Conservation (phyloP, 305 asterid genomes). For the Rubia tinctorum region DNA sequence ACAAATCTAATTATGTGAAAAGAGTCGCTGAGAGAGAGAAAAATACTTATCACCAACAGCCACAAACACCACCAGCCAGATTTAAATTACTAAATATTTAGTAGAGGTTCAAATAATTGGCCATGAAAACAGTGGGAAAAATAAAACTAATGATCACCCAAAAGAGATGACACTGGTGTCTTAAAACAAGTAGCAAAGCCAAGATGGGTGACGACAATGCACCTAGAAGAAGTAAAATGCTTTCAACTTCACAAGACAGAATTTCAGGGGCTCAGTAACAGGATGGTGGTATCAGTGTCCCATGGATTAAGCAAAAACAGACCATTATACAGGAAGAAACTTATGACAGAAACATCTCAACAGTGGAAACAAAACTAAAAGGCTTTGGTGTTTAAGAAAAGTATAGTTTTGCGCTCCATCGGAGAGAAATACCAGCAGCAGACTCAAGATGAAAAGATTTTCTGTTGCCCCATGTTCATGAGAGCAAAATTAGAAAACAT, state of each 20-base stretch:
- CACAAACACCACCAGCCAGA: background rate
- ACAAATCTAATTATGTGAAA: background rate
- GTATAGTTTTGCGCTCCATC: background rate
- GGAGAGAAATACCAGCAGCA: background rate
- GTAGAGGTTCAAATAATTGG: no score
- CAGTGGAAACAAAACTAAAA: background rate
- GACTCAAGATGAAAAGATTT: background rate
- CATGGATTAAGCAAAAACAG: background rate
- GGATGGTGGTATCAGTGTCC: background rate
- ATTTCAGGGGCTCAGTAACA: background rate
- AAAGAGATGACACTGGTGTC: no score
- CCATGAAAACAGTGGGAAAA: no score
- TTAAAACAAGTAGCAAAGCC: no score
- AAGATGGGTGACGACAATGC: background rate
- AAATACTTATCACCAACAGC: background rate
- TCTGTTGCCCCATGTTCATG: background rate
- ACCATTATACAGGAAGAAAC: background rate
- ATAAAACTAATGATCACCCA: no score
- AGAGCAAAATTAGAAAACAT: background rate
- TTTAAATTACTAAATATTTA: background rate
- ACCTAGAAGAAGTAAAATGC: background rate
- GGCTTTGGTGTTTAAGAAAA: background rate
- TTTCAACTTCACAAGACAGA: background rate
- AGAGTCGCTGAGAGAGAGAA: background rate
- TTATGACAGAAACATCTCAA: no score